Conservation (phyloP, 2,329 filamentous ascomycete genomes). For the Penicillium sp. region DNA sequence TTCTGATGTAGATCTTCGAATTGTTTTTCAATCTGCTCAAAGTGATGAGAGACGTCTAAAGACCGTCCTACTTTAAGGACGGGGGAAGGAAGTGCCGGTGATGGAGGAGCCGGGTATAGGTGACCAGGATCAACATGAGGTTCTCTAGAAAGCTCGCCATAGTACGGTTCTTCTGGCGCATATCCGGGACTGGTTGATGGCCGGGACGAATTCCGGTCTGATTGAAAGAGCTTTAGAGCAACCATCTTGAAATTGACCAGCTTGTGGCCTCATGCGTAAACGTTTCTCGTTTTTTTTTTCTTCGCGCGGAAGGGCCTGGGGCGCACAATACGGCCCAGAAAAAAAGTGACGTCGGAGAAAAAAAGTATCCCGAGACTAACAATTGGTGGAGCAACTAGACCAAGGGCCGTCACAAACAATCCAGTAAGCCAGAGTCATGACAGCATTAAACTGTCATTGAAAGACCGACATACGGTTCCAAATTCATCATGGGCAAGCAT, state of each 20-base stretch:
- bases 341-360: not conserved
- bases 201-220: slow-evolving; percentile 23
- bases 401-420: slow-evolving; percentile 15
- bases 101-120: slow-evolving; percentile 8
- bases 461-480: slow-evolving; percentile 14
- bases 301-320: not conserved
- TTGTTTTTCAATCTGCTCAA: slow-evolving; percentile 41
- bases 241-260: slow-evolving; percentile 28
- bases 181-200: slow-evolving; percentile 14
- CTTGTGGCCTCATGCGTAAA: slow-evolving; percentile 5
- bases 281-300: not conserved
- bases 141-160: slow-evolving; percentile 11
- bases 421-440: slow-evolving; percentile 13
- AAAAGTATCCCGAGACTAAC: slow-evolving; percentile 7
- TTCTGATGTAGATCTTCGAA: slow-evolving; percentile 40
- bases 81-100: slow-evolving; percentile 12
- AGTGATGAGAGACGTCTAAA: slow-evolving; percentile 32
- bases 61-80: slow-evolving; percentile 17
- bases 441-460: slow-evolving; percentile 10
- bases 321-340: not conserved
- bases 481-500: slow-evolving; percentile 4
- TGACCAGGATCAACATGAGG: slow-evolving; percentile 4
- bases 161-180: slow-evolving; percentile 6
- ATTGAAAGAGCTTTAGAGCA: slow-evolving; percentile 34
- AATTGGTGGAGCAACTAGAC: slow-evolving; percentile 14